A percentile compares a stretch with the other conserved stretches of the same genome.
Evolutionary conservation across 371 early-diverging fungal genomes (phyloP).

Genomic region (Coemansia sp.): DNA sequence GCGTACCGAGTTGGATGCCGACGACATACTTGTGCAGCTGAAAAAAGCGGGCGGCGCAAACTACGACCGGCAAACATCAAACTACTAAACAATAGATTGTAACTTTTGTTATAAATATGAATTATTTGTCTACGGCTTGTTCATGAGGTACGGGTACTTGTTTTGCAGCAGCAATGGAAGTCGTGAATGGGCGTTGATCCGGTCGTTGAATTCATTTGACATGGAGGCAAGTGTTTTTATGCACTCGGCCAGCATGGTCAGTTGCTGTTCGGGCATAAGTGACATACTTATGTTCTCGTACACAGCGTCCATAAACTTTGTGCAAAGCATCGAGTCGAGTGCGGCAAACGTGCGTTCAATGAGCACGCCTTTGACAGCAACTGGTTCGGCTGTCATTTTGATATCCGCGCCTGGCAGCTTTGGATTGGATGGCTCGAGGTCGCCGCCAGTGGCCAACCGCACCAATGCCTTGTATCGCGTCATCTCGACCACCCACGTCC

Average conservation of each 20-base stretch:
- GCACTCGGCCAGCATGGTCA: slow-evolving; percentile 34
- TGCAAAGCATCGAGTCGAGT: slow-evolving; percentile 16
- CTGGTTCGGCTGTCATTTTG: slow-evolving; percentile 18
- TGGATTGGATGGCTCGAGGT: slow-evolving; percentile 1
- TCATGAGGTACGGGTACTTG: slow-evolving; percentile 36
- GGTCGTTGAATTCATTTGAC: slow-evolving; percentile 26
- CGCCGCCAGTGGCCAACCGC: slow-evolving; percentile 30
- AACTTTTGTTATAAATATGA: not conserved
- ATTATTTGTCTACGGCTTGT: slow-evolving; percentile 2
- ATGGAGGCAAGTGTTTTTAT: slow-evolving; percentile 20
- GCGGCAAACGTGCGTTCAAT: slow-evolving; percentile 39
- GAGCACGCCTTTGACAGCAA: slow-evolving; percentile 26
- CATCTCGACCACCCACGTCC: slow-evolving; percentile 52
- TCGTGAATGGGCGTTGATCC: slow-evolving; percentile 18
- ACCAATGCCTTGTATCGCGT: slow-evolving; percentile 34
- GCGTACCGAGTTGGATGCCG: slow-evolving; percentile 55
- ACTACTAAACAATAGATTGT: slow-evolving; percentile 40
- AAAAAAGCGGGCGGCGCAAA: slow-evolving; percentile 70
- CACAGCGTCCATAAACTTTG: slow-evolving; percentile 23
- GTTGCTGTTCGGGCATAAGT: slow-evolving; percentile 35
- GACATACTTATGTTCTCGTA: slow-evolving; percentile 23
- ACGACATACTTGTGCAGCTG: slow-evolving; percentile 58
- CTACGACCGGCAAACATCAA: slow-evolving; percentile 62
- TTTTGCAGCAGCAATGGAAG: slow-evolving; percentile 33
- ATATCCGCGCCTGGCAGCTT: slow-evolving; percentile 26